phyloP scores from a whole-genome alignment of 1,139 yeast genomes.

The Yamadazyma mexicana region DNA sequence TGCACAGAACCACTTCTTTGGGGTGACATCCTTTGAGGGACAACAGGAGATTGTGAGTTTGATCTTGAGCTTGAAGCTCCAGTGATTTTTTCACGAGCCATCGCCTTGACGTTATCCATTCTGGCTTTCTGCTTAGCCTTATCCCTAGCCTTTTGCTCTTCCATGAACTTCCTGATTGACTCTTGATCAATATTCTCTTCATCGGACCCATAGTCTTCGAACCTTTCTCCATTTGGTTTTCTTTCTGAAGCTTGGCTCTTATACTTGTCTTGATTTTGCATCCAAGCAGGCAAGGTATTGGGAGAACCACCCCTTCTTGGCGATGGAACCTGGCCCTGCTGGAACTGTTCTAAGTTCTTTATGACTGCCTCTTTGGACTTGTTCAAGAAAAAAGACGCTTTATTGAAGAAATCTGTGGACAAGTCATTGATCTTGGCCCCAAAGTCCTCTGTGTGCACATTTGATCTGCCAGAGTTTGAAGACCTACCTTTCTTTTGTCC shows the following conservation, averaged over 20 bases:
- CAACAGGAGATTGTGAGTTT: background rate
- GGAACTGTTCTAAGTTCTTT: slow-evolving; percentile 65
- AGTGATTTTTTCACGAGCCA: slow-evolving; percentile 20
- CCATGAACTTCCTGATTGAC: slow-evolving; percentile 41
- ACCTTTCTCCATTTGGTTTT: slow-evolving; percentile 32
- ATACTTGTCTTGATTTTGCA: slow-evolving; percentile 58
- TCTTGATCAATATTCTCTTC: slow-evolving; percentile 46
- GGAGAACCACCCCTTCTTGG: slow-evolving; percentile 15
- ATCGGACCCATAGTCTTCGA: slow-evolving; percentile 44
- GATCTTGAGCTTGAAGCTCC: slow-evolving; percentile 4
- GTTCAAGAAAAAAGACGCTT: slow-evolving; percentile 61
- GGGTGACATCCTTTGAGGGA: slow-evolving; percentile 8
- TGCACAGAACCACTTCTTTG: slow-evolving; percentile 10
- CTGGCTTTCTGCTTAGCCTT: slow-evolving; percentile 32
- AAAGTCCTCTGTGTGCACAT: slow-evolving; percentile 14
- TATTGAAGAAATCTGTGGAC: slow-evolving; percentile 61
- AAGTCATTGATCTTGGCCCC: slow-evolving; percentile 51
- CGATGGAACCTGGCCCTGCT: slow-evolving; percentile 23
- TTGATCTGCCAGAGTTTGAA: slow-evolving; percentile 7
- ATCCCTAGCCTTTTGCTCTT: slow-evolving; percentile 40
- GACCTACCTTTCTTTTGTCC: slow-evolving; percentile 18
- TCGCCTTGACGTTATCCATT: slow-evolving; percentile 20
- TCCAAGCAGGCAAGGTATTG: slow-evolving; percentile 74
- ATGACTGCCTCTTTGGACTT: slow-evolving; percentile 63
- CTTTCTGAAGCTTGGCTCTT: slow-evolving; percentile 43